Percentiles rank a stretch among this genome's conserved stretches.
These are phyloP conservation scores for Candida sithepensis DNA, from an alignment of 805 yeast genomes.

Conservation along the genomic window DNA sequence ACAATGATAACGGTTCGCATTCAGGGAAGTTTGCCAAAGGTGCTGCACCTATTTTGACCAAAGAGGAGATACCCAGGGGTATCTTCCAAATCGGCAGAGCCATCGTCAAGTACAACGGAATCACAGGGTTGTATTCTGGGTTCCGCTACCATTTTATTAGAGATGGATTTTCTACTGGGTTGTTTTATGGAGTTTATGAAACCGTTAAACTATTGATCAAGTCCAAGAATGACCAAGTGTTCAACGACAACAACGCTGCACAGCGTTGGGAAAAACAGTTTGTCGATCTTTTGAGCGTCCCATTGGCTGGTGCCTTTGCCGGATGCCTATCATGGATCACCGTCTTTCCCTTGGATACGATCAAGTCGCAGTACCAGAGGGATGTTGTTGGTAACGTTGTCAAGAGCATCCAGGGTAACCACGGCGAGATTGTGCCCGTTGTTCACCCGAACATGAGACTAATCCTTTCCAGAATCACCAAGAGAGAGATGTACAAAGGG, in stretches of 20 bases:
- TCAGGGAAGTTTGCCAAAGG: conserved; percentile 4
- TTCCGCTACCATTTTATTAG: conserved; percentile 62
- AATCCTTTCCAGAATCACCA: conserved; percentile 24
- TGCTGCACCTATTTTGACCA: not conserved
- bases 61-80: conserved; percentile 30
- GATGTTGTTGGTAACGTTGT: conserved; percentile 70
- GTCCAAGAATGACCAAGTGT: conserved; percentile 28
- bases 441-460: conserved; percentile 31
- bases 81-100: conserved; percentile 44
- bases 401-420: conserved; percentile 43
- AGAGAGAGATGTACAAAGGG: conserved; percentile 65
- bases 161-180: conserved; percentile 67
- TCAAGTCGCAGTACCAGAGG: conserved; percentile 70
- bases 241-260: not conserved
- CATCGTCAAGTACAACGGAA: conserved; percentile 57
- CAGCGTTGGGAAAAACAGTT: conserved; percentile 17
- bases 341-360: conserved; percentile 78
- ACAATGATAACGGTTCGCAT: conserved; percentile 22
- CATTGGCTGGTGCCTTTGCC: conserved; percentile 74
- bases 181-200: conserved; percentile 75
- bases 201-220: conserved; percentile 49
- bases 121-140: conserved; percentile 68
- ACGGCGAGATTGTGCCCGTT: conserved; percentile 34
- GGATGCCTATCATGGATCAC: conserved; percentile 74
- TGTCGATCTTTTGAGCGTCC: conserved; percentile 43